A percentile compares a stretch with the other conserved stretches of the same genome.
These are phyloP conservation scores for Fomitopsis pulvina DNA, from an alignment of 768 basidiomycete genomes.

Conservation along the genomic window DNA sequence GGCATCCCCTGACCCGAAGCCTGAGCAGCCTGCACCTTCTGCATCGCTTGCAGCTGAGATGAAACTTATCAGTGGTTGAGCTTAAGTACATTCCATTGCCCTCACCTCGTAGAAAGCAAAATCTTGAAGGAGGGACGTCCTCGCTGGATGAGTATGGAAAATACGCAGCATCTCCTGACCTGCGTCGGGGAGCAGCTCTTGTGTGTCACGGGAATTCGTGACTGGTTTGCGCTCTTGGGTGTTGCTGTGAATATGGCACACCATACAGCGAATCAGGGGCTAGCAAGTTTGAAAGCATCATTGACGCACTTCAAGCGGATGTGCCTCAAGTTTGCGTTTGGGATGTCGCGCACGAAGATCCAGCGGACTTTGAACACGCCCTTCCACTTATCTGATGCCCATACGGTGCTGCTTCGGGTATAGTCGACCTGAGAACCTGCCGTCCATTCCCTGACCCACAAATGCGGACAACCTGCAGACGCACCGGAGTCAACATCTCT, in stretches of 20 bases:
- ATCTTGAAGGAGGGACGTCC: constrained; percentile 91
- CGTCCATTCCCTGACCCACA: background rate
- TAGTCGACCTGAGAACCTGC: constrained; percentile 69
- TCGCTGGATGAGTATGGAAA: constrained; percentile 87
- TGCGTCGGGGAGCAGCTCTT: constrained; percentile 92
- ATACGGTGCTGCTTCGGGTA: constrained; percentile 89
- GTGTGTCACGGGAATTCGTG: constrained; percentile 96
- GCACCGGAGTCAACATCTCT: constrained; percentile 91
- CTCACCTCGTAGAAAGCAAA: constrained; percentile 87
- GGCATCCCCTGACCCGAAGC: constrained; percentile 16
- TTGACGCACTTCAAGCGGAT: constrained; percentile 72
- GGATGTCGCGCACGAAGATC: constrained; percentile 96
- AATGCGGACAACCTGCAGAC: constrained; percentile 17
- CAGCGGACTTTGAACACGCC: constrained; percentile 98
- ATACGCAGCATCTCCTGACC: constrained; percentile 96
- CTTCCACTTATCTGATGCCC: constrained; percentile 99
- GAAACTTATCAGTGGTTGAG: constrained; percentile 4
- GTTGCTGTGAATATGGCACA: constrained; percentile 53
- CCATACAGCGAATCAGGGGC: background rate
- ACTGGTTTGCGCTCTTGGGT: constrained; percentile 98
- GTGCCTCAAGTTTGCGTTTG: constrained; percentile 82
- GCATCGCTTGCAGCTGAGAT: constrained; percentile 74
- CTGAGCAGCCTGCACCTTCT: constrained; percentile 47
- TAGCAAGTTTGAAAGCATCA: background rate
- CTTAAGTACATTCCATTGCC: background rate